Base-by-base conservation (phyloP, 768 basidiomycete species). In the Boletus tomentosulus region DNA sequence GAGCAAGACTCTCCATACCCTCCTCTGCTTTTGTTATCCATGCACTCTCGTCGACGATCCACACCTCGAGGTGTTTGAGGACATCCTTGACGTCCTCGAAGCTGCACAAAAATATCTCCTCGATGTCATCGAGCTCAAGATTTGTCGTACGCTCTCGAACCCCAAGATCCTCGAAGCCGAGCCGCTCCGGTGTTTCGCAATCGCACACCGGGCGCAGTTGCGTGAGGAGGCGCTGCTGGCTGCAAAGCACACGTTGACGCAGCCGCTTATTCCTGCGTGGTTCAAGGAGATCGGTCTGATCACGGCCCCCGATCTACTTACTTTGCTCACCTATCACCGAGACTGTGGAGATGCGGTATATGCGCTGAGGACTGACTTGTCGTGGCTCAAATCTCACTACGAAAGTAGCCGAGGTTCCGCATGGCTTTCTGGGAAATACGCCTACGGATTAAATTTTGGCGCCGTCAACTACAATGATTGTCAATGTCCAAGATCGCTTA, bases 101-200 rank as follows among this genome's bases (percentile, higher is more conserved):
- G 58, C 57, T 0, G 55, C 55, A 13, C 45, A 22, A 13, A 68
- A 66, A 15, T 66, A 57, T 46, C 51, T 55, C 1, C 53, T 64
- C 9, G 60, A 62, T 10, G 33, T 13, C 2, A 45, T 66, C 35
- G 58, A 58, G 43, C 52, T 24, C 31, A 63, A 49, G 15, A 46
- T 64, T 11, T 48, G 55, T 1, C 61, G 61, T 2, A 52, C 55
- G 25, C 45, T 74, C 16, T 46, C 54, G 4, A 46, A 42, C 27
- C 63, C 67, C 1, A 55, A 60, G 6, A 47, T 66, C 10, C 42
- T 66, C 6, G 50, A 66, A 0, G 53, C n/a, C 0, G 62, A 64
- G 3, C 57, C 73, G 3, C 30, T 74, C 4, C 62, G 65, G 1
- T 63, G 64, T 4, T 74, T 70, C 48, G 71, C 68, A 1, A 59